These are phyloP conservation scores for Penicillium angulare DNA, from an alignment of 495 filamentous ascomycete genomes.

Conservation along the genomic window DNA sequence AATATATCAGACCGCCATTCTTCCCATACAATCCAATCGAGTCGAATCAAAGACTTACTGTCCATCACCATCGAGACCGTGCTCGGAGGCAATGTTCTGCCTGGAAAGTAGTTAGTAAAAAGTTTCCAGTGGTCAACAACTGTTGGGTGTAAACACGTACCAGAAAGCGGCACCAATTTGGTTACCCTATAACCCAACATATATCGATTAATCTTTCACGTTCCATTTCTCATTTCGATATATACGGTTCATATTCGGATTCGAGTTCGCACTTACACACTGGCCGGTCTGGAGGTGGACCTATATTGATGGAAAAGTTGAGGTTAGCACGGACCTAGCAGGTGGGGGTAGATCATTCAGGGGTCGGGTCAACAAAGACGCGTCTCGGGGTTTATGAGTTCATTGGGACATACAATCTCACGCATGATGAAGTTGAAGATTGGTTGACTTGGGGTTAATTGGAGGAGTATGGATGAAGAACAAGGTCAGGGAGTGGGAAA, in stretches of 20 bases:
- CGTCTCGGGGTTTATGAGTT: constrained; percentile 32
- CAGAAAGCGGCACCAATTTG: constrained; percentile 99
- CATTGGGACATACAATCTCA: constrained; percentile 76
- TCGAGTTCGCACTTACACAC: constrained; percentile 65
- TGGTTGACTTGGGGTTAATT: constrained; percentile 23
- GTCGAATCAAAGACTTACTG: constrained; percentile 59
- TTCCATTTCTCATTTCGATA: no score
- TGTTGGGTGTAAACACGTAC: constrained; percentile 45
- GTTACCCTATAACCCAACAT: constrained; percentile 71
- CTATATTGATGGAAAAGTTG: constrained; percentile 53
- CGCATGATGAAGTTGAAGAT: constrained; percentile 70
- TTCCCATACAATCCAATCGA: constrained; percentile 12
- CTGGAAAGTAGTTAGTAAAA: constrained; percentile 44
- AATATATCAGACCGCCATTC: constrained; percentile 31
- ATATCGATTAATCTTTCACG: constrained; percentile 30
- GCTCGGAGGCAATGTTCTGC: constrained; percentile 98
- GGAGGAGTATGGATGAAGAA: constrained; percentile 18
- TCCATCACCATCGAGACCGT: constrained; percentile 95
- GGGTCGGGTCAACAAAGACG: constrained; percentile 38
- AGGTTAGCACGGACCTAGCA: constrained; percentile 37
- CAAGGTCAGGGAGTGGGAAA: no score
- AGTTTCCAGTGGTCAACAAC: constrained; percentile 15
- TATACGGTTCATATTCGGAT: constrained; percentile 7
- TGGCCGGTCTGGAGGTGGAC: constrained; percentile 99
- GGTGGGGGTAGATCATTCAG: constrained; percentile 44